These are phyloP conservation scores for Phyllostachys edulis DNA, from an alignment of 176 grass and related monocot genomes.

Conservation along the genomic window DNA sequence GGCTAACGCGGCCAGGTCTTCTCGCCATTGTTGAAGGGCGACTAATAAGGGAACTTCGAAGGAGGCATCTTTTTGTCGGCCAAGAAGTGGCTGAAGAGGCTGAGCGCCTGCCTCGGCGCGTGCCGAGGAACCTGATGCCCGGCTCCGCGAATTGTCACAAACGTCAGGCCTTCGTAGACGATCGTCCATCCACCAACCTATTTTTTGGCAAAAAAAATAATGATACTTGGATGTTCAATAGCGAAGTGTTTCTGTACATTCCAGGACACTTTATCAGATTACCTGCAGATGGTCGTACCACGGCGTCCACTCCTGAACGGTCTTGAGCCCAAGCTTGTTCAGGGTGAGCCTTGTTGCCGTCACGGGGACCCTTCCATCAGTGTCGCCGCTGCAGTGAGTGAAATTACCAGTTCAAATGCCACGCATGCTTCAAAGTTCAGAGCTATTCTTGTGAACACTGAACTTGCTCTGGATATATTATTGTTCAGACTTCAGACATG, in stretches of 20 bases:
- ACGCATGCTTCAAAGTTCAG: background rate
- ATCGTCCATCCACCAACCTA: slow-evolving; percentile 95
- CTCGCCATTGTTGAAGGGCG: no score
- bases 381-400: slow-evolving; percentile 53
- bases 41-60: slow-evolving; percentile 30
- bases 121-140: slow-evolving; percentile 82
- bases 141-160: slow-evolving; percentile 88
- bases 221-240: no score
- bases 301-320: slow-evolving; percentile 68
- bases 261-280: background rate
- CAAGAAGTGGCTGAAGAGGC: slow-evolving; percentile 65
- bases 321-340: slow-evolving; percentile 79
- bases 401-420: background rate
- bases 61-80: slow-evolving; percentile 57
- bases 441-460: background rate
- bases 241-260: no score
- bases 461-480: no score
- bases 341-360: slow-evolving; percentile 78
- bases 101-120: slow-evolving; percentile 63
- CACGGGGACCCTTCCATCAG: slow-evolving; percentile 79
- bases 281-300: slow-evolving; percentile 86
- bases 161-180: slow-evolving; percentile 70
- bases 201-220: no score
- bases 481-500: background rate
- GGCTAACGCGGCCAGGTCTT: no score